Evolutionary conservation across 352 stramenopile genomes (phyloP).

Genomic region (Blastocystis sp.): DNA sequence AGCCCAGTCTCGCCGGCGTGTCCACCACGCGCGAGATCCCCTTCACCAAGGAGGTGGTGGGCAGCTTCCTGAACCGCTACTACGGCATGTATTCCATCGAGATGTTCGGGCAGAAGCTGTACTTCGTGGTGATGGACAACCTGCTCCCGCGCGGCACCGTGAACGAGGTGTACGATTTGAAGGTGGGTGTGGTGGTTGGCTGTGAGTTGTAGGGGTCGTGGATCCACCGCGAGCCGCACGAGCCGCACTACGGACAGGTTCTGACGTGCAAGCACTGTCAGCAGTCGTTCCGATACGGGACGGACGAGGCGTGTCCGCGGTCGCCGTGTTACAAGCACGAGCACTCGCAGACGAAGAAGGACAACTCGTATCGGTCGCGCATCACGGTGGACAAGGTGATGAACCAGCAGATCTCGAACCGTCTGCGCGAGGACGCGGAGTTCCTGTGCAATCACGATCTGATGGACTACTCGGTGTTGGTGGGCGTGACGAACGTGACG

Average conservation of each 20-base stretch:
- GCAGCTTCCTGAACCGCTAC: constrained; percentile 67
- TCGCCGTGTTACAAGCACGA: constrained; percentile 52
- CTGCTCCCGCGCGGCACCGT: constrained; percentile 19
- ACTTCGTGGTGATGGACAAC: constrained; percentile 71
- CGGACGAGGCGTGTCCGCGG: constrained; percentile 5
- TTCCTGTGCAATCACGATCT: constrained; percentile 41
- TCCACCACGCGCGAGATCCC: not conserved
- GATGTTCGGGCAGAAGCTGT: constrained; percentile 47
- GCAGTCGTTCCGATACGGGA: constrained; percentile 21
- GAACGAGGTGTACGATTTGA: constrained; percentile 52
- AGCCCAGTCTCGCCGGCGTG: not conserved
- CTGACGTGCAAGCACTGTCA: constrained; percentile 60
- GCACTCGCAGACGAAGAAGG: constrained; percentile 34
- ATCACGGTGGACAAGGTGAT: constrained; percentile 30
- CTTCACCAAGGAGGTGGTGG: not conserved
- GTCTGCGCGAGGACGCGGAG: constrained; percentile 52
- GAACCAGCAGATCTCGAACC: constrained; percentile 63
- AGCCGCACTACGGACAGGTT: constrained; percentile 51
- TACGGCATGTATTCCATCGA: constrained; percentile 49
- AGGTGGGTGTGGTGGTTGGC: not conserved
- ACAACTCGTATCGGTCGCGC: constrained; percentile 27
- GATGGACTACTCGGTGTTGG: constrained; percentile 62
- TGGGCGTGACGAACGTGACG: constrained; percentile 37
- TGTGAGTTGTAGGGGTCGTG: constrained; percentile 15
- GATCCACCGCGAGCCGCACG: constrained; percentile 44